Base-by-base conservation (phyloP, 2,329 filamentous ascomycete genomes). In the Phaeophleospora eucalypticola region DNA sequence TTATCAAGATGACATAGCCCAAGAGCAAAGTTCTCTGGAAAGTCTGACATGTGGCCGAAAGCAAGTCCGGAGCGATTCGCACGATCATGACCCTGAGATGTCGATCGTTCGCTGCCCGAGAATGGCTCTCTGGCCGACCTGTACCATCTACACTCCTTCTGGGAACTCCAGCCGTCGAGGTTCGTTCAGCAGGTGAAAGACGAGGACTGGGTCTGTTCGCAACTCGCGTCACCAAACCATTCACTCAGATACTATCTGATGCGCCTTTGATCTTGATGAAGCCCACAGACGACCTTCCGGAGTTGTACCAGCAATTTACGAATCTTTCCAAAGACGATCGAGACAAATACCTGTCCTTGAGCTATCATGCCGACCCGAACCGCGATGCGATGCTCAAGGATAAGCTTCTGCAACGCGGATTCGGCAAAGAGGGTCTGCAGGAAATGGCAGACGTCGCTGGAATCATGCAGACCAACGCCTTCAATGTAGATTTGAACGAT, bases 391-490 rank as follows among this genome's bases (percentile, higher is more conserved):
- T 51, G n/a, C 45, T 58, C 7, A 47, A 46, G 16, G 43, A 53
- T 14, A 58, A 54, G 35, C 46, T 58, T 2, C 40, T 48, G 1
- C 49, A 54, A 36, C 51, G 56, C 19, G 51, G 53, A 3, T 49
- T 53, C 27, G 43, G 35, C 21, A 14, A 32, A 3, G 44, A 43
- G 8, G 37, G 40, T 14, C 27, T 49, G 8, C 21, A 48, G 2
- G 43, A 54, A 35, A 50, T 54, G 48, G 48, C 53, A 21, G 37
- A 46, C 12, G 56, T 58, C 3, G 56, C 48, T n/a, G 35, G 43
- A 12, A 52, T 58, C 19, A 58, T 58, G 56, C 56, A 57, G 38
- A 57, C 48, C 24, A 58, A 58, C 40, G 56, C 56, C 8, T 58
- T 58, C 47, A 58, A 53, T 24, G 52, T 58, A 32, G 56, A 58